Base-by-base conservation (phyloP, 805 yeast genomes). In the Metschnikowia proteae region DNA sequence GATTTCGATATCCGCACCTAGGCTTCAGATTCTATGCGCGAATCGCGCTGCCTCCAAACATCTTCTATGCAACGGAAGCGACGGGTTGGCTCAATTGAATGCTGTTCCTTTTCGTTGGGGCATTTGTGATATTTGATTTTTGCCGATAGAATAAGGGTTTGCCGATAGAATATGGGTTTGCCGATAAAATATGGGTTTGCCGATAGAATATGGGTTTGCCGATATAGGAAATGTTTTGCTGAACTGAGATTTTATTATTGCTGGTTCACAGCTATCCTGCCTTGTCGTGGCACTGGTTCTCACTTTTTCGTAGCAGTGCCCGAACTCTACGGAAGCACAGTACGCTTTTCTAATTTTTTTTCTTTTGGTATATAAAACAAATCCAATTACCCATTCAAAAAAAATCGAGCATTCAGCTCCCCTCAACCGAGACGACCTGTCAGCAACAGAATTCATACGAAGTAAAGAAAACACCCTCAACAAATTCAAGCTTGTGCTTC, bases 351-450 rank as follows among this genome's bases (percentile, higher is more conserved):
- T 38, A 40, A 45, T 56, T 51, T 54, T 59, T 58, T 60, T 57
- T 52, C 57, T 51, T 56, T 54, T 50, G 60, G 57, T 49, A 53
- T 50, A 52, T 55, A 52, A 52, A 57, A 56, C 54, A 58, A 56
- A 60, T 60, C 63, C 60, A 54, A 54, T 53, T 56, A 60, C 63
- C 63, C 61, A 55, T 54, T 52, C 55, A 51, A 51, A 54, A 56
- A 58, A 50, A 59, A 53, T 48, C 47, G 41, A 54, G 41, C 45
- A 39, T 10, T 33, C 38, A 33, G 45, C 25, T 35, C 43, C 34
- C 11, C 43, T 22, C 26, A 39, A 26, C 39, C 13, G 31, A 38
- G 35, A 26, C 31, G 38, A 11, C 38, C 38, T 27, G 38, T 22
- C 33, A 41, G 38, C 45, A 33, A 17, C 45, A 42, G 45, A 42